Percentiles rank a stretch among this genome's conserved stretches.
phyloP scores from a whole-genome alignment of 371 early-diverging fungal genomes.

The Rhizopus sp. region DNA sequence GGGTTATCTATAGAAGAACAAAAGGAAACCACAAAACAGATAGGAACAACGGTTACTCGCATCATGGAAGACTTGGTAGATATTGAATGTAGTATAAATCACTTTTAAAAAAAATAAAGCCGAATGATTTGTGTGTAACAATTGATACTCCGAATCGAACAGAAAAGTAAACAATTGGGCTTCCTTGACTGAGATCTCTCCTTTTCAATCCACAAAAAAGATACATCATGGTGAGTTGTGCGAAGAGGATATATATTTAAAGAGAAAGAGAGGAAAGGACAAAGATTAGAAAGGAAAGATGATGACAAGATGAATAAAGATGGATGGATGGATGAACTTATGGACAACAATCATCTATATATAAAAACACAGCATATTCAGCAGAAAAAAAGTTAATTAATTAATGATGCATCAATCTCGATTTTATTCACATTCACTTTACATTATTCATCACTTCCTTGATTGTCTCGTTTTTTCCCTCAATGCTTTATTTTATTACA shows the following conservation, averaged over 20 bases:
- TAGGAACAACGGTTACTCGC: constrained; percentile 81
- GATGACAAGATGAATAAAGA: background rate
- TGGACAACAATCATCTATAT: background rate
- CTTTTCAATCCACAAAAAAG: constrained; percentile 20
- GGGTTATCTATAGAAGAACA: constrained; percentile 72
- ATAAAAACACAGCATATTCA: background rate
- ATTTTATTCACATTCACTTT: background rate
- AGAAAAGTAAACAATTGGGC: background rate
- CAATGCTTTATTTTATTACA: background rate
- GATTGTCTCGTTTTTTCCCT: background rate
- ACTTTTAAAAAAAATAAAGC: constrained; percentile 58
- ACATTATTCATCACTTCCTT: background rate
- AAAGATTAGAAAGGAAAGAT: background rate
- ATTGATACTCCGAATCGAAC: background rate
- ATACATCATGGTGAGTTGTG: constrained; percentile 17
- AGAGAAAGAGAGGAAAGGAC: background rate
- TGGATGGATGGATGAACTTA: constrained; percentile 11
- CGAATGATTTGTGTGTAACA: background rate
- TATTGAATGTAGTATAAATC: constrained; percentile 67
- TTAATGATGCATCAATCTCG: no score
- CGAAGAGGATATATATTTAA: background rate
- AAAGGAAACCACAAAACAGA: constrained; percentile 84
- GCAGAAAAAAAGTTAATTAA: no score
- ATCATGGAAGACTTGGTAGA: constrained; percentile 86
- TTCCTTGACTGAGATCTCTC: background rate